These are phyloP conservation scores for Trypanosomatidae sp. DNA, from an alignment of 208 protist species.

Conservation along the genomic window DNA sequence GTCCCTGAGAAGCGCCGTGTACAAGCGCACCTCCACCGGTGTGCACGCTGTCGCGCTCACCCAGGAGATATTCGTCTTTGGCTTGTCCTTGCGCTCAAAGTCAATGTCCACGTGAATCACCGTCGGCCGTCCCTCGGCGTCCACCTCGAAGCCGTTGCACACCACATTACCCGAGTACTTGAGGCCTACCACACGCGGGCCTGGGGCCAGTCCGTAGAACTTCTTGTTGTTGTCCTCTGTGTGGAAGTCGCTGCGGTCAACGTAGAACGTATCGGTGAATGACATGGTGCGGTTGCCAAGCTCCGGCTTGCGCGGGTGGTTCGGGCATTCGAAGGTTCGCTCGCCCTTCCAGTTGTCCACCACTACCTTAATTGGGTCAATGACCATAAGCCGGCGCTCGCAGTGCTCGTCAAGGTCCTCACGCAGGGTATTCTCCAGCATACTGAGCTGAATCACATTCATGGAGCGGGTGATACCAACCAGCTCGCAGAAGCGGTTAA, in stretches of 20 bases:
- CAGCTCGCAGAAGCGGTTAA: slow-evolving; percentile 97
- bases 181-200: slow-evolving; percentile 80
- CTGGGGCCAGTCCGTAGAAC: slow-evolving; percentile 88
- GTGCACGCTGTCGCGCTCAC: slow-evolving; percentile 64
- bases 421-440: slow-evolving; percentile 95
- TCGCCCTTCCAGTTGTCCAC: slow-evolving; percentile 93
- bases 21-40: slow-evolving; percentile 83
- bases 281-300: slow-evolving; percentile 79
- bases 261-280: slow-evolving; percentile 95
- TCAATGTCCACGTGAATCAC: slow-evolving; percentile 86
- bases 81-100: slow-evolving; percentile 83
- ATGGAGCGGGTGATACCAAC: slow-evolving; percentile 94
- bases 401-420: slow-evolving; percentile 94
- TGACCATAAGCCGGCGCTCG: slow-evolving; percentile 85
- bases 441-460: slow-evolving; percentile 92
- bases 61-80: slow-evolving; percentile 93
- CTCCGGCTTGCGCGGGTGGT: slow-evolving; percentile 93
- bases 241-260: slow-evolving; percentile 97
- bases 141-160: slow-evolving; percentile 80
- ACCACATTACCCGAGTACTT: slow-evolving; percentile 89
- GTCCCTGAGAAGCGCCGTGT: slow-evolving; percentile 82
- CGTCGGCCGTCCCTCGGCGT: slow-evolving; percentile 58
- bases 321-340: slow-evolving; percentile 88
- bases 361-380: slow-evolving; percentile 96
- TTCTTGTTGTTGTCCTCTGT: slow-evolving; percentile 79